Conservation (phyloP, 331 rosid genomes). For the Quercus tomentella region DNA sequence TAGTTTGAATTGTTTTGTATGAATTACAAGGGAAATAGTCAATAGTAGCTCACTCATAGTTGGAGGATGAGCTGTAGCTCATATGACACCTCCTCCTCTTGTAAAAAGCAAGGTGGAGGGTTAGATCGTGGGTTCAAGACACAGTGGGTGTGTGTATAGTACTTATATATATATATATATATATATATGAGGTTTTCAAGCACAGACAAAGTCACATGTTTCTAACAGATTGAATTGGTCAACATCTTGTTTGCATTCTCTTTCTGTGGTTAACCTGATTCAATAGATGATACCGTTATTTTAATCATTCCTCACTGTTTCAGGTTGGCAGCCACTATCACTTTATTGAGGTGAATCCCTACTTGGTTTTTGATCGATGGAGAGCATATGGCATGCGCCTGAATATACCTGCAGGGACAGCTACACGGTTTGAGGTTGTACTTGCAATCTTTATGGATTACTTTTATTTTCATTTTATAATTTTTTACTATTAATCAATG, state of each 20-base stretch:
- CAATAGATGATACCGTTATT: background rate
- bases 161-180: too few relatives aligned
- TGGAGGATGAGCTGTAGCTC: background rate
- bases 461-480: background rate
- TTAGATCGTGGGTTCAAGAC: too few relatives aligned
- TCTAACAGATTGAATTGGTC: conserved; percentile 8
- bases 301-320: conserved; percentile 23
- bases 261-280: conserved; percentile 6
- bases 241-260: background rate
- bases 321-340: conserved; percentile 99
- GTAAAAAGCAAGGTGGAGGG: too few relatives aligned
- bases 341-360: conserved; percentile 83
- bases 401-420: conserved; percentile 83
- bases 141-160: too few relatives aligned
- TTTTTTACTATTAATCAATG: background rate
- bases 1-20: conserved; percentile 1
- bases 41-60: conserved; percentile 1
- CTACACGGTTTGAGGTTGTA: conserved; percentile 83
- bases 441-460: background rate
- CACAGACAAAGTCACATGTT: background rate
- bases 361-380: conserved; percentile 72
- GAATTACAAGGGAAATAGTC: background rate
- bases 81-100: too few relatives aligned
- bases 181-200: too few relatives aligned
- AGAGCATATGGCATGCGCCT: conserved; percentile 85